Evolutionary conservation across 2,329 filamentous ascomycete genomes (phyloP).

Genomic region (Drechslera avenae): DNA sequence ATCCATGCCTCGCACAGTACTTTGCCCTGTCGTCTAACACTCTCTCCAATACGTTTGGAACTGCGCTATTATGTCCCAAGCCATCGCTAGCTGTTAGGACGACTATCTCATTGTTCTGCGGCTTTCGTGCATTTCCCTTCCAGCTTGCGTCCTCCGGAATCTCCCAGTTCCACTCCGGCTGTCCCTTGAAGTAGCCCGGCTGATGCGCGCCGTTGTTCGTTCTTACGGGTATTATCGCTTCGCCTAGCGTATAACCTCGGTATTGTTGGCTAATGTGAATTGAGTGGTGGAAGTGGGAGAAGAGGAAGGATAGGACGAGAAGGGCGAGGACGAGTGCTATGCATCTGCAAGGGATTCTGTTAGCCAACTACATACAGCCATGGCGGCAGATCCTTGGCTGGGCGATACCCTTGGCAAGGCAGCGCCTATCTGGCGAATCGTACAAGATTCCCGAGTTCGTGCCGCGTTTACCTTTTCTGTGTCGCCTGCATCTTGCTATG

Average conservation of each 20-base stretch:
- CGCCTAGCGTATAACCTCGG: constrained; percentile 29
- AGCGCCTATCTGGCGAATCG: background rate
- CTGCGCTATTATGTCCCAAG: constrained; percentile 50
- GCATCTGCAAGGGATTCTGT: constrained; percentile 17
- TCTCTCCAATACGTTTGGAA: constrained; percentile 44
- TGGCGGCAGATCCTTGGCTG: no score
- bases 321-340: constrained; percentile 27
- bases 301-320: constrained; percentile 26
- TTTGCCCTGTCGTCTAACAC: constrained; percentile 43
- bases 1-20: constrained; percentile 47
- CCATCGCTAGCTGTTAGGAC: constrained; percentile 51
- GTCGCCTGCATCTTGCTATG: constrained; percentile 11
- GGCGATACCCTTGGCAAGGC: background rate
- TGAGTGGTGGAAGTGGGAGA: constrained; percentile 35
- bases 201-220: constrained; percentile 34
- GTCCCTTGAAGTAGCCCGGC: constrained; percentile 38
- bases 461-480: background rate
- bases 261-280: constrained; percentile 32
- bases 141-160: constrained; percentile 34
- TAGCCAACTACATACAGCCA: constrained; percentile 1
- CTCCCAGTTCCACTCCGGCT: constrained; percentile 41
- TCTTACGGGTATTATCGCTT: constrained; percentile 18
- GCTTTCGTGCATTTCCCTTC: constrained; percentile 39
- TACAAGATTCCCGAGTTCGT: no score
- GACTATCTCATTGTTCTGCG: constrained; percentile 44